These are phyloP conservation scores for Penicillium riverlandense DNA, from an alignment of 495 filamentous ascomycete species.

Conservation along the genomic window DNA sequence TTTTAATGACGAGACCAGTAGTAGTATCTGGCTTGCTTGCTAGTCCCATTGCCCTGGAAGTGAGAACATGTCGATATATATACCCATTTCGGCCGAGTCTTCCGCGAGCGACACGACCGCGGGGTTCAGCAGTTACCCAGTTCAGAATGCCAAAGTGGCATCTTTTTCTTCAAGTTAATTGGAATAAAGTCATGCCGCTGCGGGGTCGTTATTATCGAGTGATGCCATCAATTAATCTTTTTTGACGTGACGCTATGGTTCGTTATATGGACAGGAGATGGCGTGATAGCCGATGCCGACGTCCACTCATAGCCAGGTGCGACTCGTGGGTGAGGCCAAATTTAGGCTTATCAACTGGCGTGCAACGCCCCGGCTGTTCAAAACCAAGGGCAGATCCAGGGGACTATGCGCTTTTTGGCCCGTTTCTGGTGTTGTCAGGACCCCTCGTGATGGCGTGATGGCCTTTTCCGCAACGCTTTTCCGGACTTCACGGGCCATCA, in stretches of 20 bases:
- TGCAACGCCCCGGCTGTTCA: too few relatives aligned
- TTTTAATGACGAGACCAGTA: background rate
- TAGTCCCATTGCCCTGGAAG: background rate
- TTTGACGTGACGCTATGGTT: too few relatives aligned
- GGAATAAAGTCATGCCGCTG: background rate
- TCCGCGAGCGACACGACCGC: constrained; percentile 9
- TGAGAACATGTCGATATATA: constrained; percentile 3
- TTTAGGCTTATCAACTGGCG: too few relatives aligned
- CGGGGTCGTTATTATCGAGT: background rate
- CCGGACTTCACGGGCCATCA: too few relatives aligned
- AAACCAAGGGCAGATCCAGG: too few relatives aligned
- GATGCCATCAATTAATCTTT: too few relatives aligned
- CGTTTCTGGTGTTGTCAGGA: background rate
- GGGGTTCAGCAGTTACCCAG: constrained; percentile 4
- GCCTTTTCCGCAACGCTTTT: constrained; percentile 1
- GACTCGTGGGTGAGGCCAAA: too few relatives aligned
- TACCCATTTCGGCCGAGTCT: constrained; percentile 3
- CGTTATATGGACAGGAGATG: too few relatives aligned
- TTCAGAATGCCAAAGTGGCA: background rate
- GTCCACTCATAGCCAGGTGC: too few relatives aligned
- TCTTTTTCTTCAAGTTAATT: background rate
- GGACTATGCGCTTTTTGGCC: too few relatives aligned
- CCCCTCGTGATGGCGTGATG: constrained; percentile 12
- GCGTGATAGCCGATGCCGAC: too few relatives aligned
- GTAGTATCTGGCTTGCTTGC: too few relatives aligned